Percentiles rank a stretch among this genome's conserved stretches.
phyloP scores from a whole-genome alignment of 2,329 filamentous ascomycete species.

The Ophiocordyceps unilateralis region DNA sequence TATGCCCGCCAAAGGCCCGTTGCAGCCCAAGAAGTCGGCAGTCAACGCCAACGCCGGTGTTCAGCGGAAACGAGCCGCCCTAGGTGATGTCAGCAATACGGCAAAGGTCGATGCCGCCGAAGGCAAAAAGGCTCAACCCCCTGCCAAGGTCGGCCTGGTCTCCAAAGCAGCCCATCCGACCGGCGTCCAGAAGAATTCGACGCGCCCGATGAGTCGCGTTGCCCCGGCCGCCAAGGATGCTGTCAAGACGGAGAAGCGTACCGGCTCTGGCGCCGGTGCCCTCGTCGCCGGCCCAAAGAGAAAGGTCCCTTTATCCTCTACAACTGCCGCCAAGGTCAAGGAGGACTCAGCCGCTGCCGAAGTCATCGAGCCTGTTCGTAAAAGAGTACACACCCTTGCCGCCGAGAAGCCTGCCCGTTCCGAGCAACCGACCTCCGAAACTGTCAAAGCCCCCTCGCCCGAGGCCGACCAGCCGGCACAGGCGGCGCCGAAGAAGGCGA shows the following conservation, averaged over 20 bases:
- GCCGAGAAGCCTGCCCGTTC: constrained; percentile 25
- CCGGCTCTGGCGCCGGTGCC: constrained; percentile 54
- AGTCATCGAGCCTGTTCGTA: constrained; percentile 50
- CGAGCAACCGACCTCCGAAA: constrained; percentile 11
- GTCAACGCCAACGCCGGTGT: constrained; percentile 28
- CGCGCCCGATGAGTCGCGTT: constrained; percentile 40
- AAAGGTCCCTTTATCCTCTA: constrained; percentile 30
- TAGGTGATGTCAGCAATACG: constrained; percentile 93
- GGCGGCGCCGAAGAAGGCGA: constrained; percentile 7
- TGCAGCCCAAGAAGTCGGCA: constrained; percentile 54
- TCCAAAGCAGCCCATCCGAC: constrained; percentile 69
- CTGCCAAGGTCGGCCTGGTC: constrained; percentile 48
- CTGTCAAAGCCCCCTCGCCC: not conserved
- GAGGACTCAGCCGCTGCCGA: constrained; percentile 20
- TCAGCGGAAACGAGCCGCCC: constrained; percentile 59
- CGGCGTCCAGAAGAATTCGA: constrained; percentile 58
- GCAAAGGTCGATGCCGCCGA: constrained; percentile 57
- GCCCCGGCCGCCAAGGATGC: constrained; percentile 47
- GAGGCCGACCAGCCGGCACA: constrained; percentile 9
- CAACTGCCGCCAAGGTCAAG: constrained; percentile 31
- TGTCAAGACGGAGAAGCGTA: constrained; percentile 56
- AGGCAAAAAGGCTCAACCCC: constrained; percentile 49
- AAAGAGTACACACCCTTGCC: constrained; percentile 42
- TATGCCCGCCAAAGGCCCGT: constrained; percentile 39
- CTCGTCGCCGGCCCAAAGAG: constrained; percentile 52